A percentile compares a stretch with the other conserved stretches of the same genome.
These are phyloP conservation scores for Fagopyrum esculentum DNA, from an alignment of 148 eudicot genomes.

Conservation along the genomic window DNA sequence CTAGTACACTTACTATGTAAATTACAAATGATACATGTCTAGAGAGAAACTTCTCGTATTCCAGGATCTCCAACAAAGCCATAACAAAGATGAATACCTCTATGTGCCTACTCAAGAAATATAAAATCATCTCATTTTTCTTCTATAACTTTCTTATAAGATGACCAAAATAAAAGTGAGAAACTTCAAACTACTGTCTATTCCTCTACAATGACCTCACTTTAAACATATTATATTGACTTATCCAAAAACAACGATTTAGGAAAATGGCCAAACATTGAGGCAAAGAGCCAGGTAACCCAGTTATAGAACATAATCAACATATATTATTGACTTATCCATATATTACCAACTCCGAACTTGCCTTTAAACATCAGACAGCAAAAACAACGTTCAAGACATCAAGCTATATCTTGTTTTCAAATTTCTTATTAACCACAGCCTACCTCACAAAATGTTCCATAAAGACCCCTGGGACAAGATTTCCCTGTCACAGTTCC, in stretches of 20 bases:
- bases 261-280: neutral
- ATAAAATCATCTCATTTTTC: too few species aligned
- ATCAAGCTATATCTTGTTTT: neutral
- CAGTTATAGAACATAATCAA: neutral
- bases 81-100: too few species aligned
- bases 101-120: too few species aligned
- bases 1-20: neutral
- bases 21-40: neutral
- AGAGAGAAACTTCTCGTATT: neutral
- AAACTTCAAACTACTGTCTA: neutral
- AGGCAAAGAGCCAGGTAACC: neutral
- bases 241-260: neutral
- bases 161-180: neutral
- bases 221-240: too few species aligned
- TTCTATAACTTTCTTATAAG: neutral
- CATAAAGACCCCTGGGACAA: slow-evolving; percentile 86
- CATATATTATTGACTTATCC: neutral
- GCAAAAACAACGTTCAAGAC: neutral
- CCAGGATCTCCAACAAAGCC: neutral
- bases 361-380: neutral
- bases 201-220: slow-evolving; percentile 1
- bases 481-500: slow-evolving; percentile 82
- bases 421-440: neutral
- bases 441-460: slow-evolving; percentile 72
- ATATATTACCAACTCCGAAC: slow-evolving; percentile 3